phyloP scores from a whole-genome alignment of 176 grass and related monocot genomes.

The Carex cristatella region DNA sequence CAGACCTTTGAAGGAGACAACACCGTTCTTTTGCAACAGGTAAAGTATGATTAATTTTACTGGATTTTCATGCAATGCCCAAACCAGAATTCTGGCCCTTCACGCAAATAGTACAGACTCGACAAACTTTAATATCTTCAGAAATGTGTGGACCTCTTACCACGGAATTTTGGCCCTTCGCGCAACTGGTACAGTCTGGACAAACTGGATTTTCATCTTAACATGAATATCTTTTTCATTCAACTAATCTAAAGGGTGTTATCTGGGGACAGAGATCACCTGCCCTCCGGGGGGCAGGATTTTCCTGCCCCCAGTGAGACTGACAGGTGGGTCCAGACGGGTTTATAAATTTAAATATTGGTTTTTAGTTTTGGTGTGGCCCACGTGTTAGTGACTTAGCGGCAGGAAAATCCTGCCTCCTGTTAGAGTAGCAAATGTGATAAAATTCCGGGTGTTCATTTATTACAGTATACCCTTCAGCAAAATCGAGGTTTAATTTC shows the following conservation, averaged over 20 bases:
- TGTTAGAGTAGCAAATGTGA: neutral
- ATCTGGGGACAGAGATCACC: neutral
- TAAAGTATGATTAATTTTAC: conserved; percentile 26
- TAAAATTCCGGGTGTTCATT: neutral
- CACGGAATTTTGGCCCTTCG: too few relatives aligned
- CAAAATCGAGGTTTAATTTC: neutral
- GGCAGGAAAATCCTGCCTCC: too few relatives aligned
- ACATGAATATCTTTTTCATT: neutral
- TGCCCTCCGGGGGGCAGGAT: too few relatives aligned
- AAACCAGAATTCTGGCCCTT: neutral
- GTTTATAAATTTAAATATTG: too few relatives aligned
- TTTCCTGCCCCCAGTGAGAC: too few relatives aligned
- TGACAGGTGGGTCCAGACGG: too few relatives aligned
- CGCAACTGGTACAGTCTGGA: too few relatives aligned
- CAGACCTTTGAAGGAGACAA: conserved; percentile 99
- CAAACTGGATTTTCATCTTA: too few relatives aligned
- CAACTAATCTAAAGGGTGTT: neutral
- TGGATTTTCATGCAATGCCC: neutral
- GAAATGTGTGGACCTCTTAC: too few relatives aligned
- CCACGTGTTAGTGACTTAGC: too few relatives aligned
- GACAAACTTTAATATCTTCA: too few relatives aligned
- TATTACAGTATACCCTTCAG: neutral
- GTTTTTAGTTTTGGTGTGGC: too few relatives aligned
- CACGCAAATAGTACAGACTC: neutral
- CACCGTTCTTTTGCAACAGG: conserved; percentile 95